Percentiles rank a stretch among this genome's conserved stretches.
Evolutionary conservation across 73 alveolate species (phyloP).

Genomic region (Stentor coeruleus): DNA sequence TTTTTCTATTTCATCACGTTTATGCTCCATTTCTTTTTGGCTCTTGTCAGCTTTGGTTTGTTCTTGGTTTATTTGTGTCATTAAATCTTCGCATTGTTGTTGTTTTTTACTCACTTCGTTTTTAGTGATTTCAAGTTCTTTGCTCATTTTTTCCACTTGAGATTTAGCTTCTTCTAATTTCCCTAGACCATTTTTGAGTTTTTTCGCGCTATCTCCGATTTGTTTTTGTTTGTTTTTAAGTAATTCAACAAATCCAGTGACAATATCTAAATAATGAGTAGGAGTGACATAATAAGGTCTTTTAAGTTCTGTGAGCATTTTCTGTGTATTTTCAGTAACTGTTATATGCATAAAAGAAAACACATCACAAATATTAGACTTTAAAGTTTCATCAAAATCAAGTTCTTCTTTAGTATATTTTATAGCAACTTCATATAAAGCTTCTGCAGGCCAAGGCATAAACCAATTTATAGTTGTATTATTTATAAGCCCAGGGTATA

Average conservation of each 20-base stretch:
- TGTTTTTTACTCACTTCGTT: conserved; percentile 88
- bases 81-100: conserved; percentile 90
- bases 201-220: conserved; percentile 86
- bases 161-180: conserved; percentile 97
- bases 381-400: neutral
- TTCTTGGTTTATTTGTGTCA: conserved; percentile 89
- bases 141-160: conserved; percentile 94
- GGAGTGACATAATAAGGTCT: conserved; percentile 99
- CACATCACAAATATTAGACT: conserved; percentile 50
- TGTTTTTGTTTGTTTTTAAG: conserved; percentile 76
- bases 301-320: conserved; percentile 71
- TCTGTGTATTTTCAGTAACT: conserved; percentile 39
- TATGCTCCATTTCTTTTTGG: conserved; percentile 88
- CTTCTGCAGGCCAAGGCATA: conserved; percentile 99
- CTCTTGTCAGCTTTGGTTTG: conserved; percentile 91
- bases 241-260: conserved; percentile 85
- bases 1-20: conserved; percentile 84
- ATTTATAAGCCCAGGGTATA: conserved; percentile 99
- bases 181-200: conserved; percentile 97
- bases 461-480: conserved; percentile 98
- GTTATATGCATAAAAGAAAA: conserved; percentile 60
- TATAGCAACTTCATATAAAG: conserved; percentile 96
- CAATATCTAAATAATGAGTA: conserved; percentile 97
- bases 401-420: conserved; percentile 61
- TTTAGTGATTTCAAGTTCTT: conserved; percentile 88